Evolutionary conservation across 2,329 filamentous ascomycete species (phyloP).

Genomic region (Penicillium sp.): DNA sequence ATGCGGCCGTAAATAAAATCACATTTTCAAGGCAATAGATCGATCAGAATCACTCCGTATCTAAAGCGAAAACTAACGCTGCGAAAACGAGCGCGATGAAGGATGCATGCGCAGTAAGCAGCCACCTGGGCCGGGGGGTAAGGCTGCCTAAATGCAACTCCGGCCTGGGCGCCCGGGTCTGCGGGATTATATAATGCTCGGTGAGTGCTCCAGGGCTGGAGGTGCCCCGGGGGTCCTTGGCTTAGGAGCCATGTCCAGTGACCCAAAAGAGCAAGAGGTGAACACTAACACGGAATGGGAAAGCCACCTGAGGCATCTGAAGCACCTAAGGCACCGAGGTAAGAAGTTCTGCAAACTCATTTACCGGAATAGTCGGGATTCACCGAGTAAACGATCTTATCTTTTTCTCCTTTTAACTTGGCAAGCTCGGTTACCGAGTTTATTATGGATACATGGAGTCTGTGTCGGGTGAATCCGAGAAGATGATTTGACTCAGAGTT

Average conservation of each 20-base stretch:
- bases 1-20: not conserved
- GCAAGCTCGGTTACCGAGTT: conserved; percentile 21
- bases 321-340: not conserved
- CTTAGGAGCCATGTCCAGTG: not conserved
- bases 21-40: not conserved
- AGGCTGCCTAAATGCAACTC: not conserved
- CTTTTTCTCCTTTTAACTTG: conserved; percentile 12
- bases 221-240: not conserved
- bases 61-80: not conserved
- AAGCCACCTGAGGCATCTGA: not conserved
- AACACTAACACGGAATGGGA: not conserved
- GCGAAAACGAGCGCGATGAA: not conserved
- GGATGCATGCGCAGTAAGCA: not conserved
- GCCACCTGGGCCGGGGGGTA: not conserved
- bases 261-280: not conserved
- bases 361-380: not conserved
- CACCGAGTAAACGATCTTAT: conserved; percentile 8
- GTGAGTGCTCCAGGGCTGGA: not conserved
- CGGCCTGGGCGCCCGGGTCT: not conserved
- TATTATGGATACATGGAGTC: conserved; percentile 22
- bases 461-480: conserved; percentile 8
- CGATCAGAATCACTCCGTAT: not conserved
- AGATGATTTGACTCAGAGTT: conserved; percentile 21
- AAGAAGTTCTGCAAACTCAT: not conserved
- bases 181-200: not conserved